Base-by-base conservation (phyloP, 2,329 filamentous ascomycete species). In the Iodosphaeria phyllophila region DNA sequence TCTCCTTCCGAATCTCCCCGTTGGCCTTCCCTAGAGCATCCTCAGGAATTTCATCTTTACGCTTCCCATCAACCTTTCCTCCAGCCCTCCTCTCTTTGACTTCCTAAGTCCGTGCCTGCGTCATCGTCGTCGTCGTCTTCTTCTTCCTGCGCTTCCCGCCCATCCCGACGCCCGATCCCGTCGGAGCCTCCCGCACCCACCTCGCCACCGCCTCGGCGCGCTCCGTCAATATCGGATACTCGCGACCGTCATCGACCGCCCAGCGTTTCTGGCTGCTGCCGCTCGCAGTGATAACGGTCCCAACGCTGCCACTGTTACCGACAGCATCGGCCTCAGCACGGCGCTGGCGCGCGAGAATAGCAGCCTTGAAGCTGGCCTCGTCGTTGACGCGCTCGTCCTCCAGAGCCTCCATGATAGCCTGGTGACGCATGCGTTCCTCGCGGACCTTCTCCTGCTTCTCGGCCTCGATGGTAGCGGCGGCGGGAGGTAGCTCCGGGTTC, bases 211-310 rank as follows among this genome's bases (percentile, higher is more conserved):
- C 63, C 23, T 68, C 60, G 1, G 77, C 76, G 13, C 78, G 60
- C 33, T 77, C 72, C 2, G 74, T 78, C 11, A 63, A 58, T 33
- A 79, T 69, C 3, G 68, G 66, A 42, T 76, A 77, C 34, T 80
- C 74, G 37, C 66, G 68, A 1, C 61, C 64, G 30, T 74, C 66
- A 26, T 75, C 71, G 28, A 67, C 58, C 5, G 64, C 60, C 68
- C 68, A 74, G 6, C 66, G 51, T 37, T 69, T 71, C 8, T 38
- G 37, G 2, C 32, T 31, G 7, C 33, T 28, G 14, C 25, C 32
- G 5, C 37, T 41, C 24, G 41, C 37, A 3, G 42, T 32, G 13
- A 20, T 19, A 7, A 17, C 21, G 11, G 24, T 8, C 26, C 38
- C 29, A 37, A 37, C 21, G 27, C 22, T 19, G 24, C 28, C 38